phyloP scores from a whole-genome alignment of 2,329 filamentous ascomycete species.

The Aspergillus spinulosporus region DNA sequence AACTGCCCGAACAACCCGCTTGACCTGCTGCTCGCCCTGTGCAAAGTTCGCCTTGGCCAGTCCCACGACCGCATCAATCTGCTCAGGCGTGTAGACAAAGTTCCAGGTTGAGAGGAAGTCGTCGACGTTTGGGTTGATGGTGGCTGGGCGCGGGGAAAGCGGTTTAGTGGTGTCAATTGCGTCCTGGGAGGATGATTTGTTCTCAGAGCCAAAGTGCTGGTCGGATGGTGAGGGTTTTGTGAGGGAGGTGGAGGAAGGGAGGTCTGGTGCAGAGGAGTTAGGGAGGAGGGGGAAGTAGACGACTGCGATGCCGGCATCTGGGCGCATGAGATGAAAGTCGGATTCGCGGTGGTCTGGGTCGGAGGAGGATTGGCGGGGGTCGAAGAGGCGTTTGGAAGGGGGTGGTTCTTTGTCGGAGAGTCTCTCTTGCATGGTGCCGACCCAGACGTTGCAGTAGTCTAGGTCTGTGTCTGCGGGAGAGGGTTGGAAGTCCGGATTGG shows the following conservation, averaged over 20 bases:
- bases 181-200: constrained; percentile 16
- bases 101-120: constrained; percentile 98
- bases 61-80: constrained; percentile 80
- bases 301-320: constrained; percentile 81
- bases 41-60: constrained; percentile 84
- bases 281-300: constrained; percentile 87
- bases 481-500: constrained; percentile 45
- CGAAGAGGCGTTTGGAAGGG: constrained; percentile 52
- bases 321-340: constrained; percentile 69
- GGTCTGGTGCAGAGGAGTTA: constrained; percentile 58
- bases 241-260: constrained; percentile 26
- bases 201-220: constrained; percentile 26
- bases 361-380: constrained; percentile 47
- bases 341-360: constrained; percentile 64
- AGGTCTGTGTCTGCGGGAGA: constrained; percentile 54
- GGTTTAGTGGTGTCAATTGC: constrained; percentile 24
- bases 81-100: constrained; percentile 88
- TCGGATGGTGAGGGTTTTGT: constrained; percentile 26
- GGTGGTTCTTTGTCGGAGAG: constrained; percentile 56
- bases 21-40: constrained; percentile 77
- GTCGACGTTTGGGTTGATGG: constrained; percentile 75
- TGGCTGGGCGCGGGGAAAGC: constrained; percentile 55
- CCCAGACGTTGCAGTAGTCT: constrained; percentile 93
- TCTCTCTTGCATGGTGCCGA: constrained; percentile 78
- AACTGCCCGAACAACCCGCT: constrained; percentile 76